Evolutionary conservation across 2,329 filamentous ascomycete species (phyloP).

Genomic region (Mariannaea elegans): DNA sequence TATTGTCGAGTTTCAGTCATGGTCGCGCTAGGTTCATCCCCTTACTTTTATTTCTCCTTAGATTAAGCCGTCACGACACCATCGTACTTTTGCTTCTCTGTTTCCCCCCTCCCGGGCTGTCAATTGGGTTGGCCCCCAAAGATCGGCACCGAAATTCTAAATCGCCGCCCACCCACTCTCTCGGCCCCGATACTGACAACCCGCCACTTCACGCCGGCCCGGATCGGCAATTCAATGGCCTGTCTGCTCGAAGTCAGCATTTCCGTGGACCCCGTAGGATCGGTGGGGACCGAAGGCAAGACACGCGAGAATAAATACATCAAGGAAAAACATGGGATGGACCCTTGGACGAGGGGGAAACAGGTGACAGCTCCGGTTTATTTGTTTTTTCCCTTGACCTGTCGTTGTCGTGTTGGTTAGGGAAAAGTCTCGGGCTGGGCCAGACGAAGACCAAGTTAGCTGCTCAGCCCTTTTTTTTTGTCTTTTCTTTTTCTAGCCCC

Average conservation of each 20-base stretch:
- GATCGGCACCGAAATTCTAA: conserved; percentile 15
- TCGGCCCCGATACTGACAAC: not conserved
- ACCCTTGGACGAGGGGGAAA: not conserved
- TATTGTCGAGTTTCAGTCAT: too few species aligned
- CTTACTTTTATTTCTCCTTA: too few species aligned
- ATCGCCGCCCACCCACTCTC: conserved; percentile 5
- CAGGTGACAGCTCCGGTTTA: conserved; percentile 8
- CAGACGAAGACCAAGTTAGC: conserved; percentile 3
- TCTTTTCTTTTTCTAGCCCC: too few species aligned
- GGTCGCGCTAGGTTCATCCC: too few species aligned
- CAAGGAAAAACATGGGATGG: conserved; percentile 1
- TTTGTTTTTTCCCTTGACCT: conserved; percentile 15
- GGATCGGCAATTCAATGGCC: conserved; percentile 18
- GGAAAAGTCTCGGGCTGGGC: conserved; percentile 6
- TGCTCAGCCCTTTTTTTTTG: conserved; percentile 5
- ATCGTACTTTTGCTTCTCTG: not conserved
- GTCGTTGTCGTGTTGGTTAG: conserved; percentile 11
- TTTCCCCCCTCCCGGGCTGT: not conserved
- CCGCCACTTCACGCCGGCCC: conserved; percentile 15
- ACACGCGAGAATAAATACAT: too few species aligned
- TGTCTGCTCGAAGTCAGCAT: too few species aligned
- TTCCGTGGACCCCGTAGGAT: too few species aligned
- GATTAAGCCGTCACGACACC: conserved; percentile 11
- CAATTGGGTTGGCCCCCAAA: conserved; percentile 1
- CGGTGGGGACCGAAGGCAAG: too few species aligned